Percentiles rank a stretch among this genome's conserved stretches.
These are phyloP conservation scores for Rhodomyrtus psidioides DNA, from an alignment of 441 rosid genomes.

Conservation along the genomic window DNA sequence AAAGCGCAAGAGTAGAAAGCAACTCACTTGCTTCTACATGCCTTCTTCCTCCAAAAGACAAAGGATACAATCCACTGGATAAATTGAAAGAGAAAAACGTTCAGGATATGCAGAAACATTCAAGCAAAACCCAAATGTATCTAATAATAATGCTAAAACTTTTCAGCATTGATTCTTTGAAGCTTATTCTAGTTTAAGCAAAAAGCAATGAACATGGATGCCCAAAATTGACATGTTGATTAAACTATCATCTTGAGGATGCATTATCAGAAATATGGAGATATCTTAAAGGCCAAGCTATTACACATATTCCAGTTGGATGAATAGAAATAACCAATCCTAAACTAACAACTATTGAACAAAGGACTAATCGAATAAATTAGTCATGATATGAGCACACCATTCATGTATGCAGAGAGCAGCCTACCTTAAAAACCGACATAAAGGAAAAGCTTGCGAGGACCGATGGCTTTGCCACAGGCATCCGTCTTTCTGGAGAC, in stretches of 20 bases:
- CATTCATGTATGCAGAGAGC: not conserved
- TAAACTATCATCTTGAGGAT: not conserved
- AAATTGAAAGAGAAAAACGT: not conserved
- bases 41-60: conserved; percentile 73
- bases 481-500: conserved; percentile 47
- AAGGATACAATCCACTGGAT: conserved; percentile 71
- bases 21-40: conserved; percentile 83
- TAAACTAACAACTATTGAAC: not conserved
- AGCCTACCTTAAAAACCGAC: conserved; percentile 63
- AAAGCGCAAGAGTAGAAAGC: not conserved
- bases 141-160: not conserved
- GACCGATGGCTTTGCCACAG: conserved; percentile 39
- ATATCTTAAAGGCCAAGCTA: not conserved
- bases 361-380: not conserved
- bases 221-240: not conserved
- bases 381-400: not conserved
- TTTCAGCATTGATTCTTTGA: not conserved
- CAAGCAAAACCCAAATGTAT: not conserved
- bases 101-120: not conserved
- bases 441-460: conserved; percentile 41
- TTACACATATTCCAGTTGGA: not conserved
- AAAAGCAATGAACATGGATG: not conserved
- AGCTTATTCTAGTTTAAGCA: not conserved
- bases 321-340: not conserved
- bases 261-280: not conserved